A percentile compares a stretch with the other conserved stretches of the same genome.
phyloP scores from a whole-genome alignment of 208 protist genomes.

The Polymyxa betae region DNA sequence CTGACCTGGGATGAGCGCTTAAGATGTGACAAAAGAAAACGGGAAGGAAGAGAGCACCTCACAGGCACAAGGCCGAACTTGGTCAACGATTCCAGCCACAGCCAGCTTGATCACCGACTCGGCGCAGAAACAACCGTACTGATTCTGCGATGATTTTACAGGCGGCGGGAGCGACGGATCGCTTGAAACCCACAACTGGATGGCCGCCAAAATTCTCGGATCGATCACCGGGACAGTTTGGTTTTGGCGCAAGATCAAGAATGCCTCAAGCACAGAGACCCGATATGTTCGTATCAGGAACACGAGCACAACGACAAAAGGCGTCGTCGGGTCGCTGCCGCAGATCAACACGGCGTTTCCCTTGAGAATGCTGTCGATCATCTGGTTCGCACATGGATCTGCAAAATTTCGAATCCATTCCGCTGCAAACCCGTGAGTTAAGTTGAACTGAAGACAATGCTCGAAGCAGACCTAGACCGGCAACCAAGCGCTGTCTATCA shows the following conservation, averaged over 20 bases:
- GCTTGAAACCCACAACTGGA: background rate
- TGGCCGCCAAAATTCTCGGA: background rate
- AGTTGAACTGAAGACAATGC: too few species aligned
- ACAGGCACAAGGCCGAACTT: background rate
- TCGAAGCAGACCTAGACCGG: too few species aligned
- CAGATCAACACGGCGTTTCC: background rate
- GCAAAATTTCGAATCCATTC: background rate
- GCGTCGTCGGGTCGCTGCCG: background rate
- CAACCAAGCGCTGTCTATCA: too few species aligned
- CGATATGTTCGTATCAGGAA: constrained; percentile 38
- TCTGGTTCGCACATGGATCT: background rate
- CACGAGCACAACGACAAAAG: background rate
- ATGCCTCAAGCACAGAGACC: background rate
- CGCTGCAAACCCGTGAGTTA: too few species aligned
- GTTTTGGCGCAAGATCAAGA: background rate
- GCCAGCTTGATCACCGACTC: background rate
- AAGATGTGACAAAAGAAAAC: background rate
- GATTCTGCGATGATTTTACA: background rate
- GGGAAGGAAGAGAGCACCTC: background rate
- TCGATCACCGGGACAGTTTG: background rate
- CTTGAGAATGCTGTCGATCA: background rate
- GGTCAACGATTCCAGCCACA: background rate
- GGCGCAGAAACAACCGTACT: constrained; percentile 24
- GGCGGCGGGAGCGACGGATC: background rate
- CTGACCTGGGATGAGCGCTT: background rate